Percentiles rank a stretch among this genome's conserved stretches.
Evolutionary conservation across 306 rosid species (phyloP).

Genomic region (Cucurbita ficifolia): DNA sequence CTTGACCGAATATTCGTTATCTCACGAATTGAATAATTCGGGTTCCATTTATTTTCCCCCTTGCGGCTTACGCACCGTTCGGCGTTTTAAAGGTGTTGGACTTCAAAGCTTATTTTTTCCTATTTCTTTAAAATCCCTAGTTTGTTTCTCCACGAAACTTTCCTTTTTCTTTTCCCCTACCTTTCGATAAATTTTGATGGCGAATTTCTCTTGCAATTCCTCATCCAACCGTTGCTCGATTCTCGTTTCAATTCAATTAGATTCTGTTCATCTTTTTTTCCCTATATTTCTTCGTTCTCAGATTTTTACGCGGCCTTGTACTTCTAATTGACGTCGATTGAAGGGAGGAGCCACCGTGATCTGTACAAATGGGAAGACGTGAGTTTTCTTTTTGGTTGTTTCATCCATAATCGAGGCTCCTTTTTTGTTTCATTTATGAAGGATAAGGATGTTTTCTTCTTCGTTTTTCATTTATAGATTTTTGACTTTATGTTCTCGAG

Average conservation of each 20-base stretch:
- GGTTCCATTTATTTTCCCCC: background rate
- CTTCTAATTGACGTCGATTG: slow-evolving; percentile 22
- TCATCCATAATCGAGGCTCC: background rate
- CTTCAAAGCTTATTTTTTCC: background rate
- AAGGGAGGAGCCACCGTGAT: slow-evolving; percentile 18
- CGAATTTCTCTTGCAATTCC: slow-evolving; percentile 30
- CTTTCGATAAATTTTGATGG: slow-evolving; percentile 35
- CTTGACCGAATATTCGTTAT: slow-evolving; percentile 27
- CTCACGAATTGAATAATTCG: slow-evolving; percentile 10
- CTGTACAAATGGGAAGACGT: slow-evolving; percentile 70
- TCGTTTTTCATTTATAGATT: background rate
- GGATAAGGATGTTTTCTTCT: background rate
- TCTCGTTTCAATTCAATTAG: slow-evolving; percentile 19
- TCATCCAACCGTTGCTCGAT: slow-evolving; percentile 12
- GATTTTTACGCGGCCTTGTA: slow-evolving; percentile 30
- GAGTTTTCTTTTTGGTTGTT: slow-evolving; percentile 14
- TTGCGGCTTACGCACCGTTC: background rate
- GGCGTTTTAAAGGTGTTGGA: background rate
- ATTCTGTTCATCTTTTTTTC: slow-evolving; percentile 22
- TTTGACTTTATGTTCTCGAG: background rate
- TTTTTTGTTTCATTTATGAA: background rate
- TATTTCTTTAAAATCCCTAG: background rate
- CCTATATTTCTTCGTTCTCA: slow-evolving; percentile 14
- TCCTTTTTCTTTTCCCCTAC: background rate
- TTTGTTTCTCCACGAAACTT: background rate